Evolutionary conservation across 2,329 filamentous ascomycete species (phyloP).

Genomic region (Sporothrix variecibatus): DNA sequence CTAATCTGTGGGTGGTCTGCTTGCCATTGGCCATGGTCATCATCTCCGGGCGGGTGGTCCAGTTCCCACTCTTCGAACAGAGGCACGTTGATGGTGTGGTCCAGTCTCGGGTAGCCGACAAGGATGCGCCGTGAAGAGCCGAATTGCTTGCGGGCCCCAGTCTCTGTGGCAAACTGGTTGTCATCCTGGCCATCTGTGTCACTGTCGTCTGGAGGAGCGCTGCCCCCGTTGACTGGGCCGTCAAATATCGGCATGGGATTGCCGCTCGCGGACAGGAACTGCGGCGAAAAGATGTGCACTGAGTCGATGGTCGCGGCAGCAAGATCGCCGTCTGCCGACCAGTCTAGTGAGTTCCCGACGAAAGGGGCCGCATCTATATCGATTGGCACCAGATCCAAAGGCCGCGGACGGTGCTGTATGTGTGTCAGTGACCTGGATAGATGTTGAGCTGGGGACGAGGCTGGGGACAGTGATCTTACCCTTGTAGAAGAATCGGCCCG

Average conservation of each 20-base stretch:
- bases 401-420: background rate
- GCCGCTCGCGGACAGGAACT: conserved; percentile 39
- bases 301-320: conserved; percentile 60
- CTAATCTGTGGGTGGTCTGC: background rate
- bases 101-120: conserved; percentile 41
- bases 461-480: background rate
- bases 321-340: conserved; percentile 61
- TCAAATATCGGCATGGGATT: conserved; percentile 26
- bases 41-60: conserved; percentile 32
- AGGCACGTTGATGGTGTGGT: conserved; percentile 48
- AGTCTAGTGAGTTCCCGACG: conserved; percentile 44
- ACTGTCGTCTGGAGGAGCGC: conserved; percentile 23
- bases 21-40: conserved; percentile 33
- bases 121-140: conserved; percentile 41
- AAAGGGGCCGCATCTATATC: conserved; percentile 36
- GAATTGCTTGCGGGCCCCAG: conserved; percentile 37
- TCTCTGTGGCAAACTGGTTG: conserved; percentile 27
- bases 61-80: conserved; percentile 38
- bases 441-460: background rate
- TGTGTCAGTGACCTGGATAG: background rate
- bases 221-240: conserved; percentile 18
- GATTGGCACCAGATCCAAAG: conserved; percentile 29
- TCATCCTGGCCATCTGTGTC: conserved; percentile 32
- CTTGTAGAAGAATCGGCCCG: background rate
- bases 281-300: conserved; percentile 53